Base-by-base conservation (phyloP, 306 rosid genomes). In the Quercus bicolor region DNA sequence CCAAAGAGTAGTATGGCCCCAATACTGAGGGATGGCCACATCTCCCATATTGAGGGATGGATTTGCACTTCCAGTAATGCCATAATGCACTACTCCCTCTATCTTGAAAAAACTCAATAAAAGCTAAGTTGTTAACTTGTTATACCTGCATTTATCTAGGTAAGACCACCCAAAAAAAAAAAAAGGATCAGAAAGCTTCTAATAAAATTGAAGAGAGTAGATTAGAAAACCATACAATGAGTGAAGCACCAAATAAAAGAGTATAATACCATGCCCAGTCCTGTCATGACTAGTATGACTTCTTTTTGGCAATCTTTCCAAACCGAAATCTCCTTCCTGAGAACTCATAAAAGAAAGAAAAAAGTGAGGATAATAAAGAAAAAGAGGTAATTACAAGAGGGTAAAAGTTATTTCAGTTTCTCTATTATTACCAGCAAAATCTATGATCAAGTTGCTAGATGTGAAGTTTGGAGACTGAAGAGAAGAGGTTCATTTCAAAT, bases 21-120 rank as follows among this genome's bases (percentile, higher is more conserved):
- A 91, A 21, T 70, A 16, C 40, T 76, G 65, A 45, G 93, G 89
- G 75, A 89, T 86, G 78, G 56, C 77, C 5, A 87, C 97, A 78
- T 91, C 92, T 64, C 90, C 93, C 10, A 87, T 86, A 76, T 89
- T 78, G 19, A 89, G 79, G 5, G 82, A 73, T 0, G 93, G 91
- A 61, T 87, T 89, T 65, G 90, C 96, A 73, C 83, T 89, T 23
- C 93, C 96, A 26, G 93, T 93, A 31, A 84, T 89, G 10, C 96
- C 96, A 72, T 86, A 87, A 82, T 89, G 96, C 15, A 89, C 88
- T 19, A 91, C 90, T 75, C 96, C 93, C 21, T 87, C 84, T 37
- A 91, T 43, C 0, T 33, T 0, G 85, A 89, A 91, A 1, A 80
- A 64, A 83, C 89, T 89, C 73, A 91, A 15, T 19, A 91, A 57